Percentiles rank a stretch among this genome's conserved stretches.
Conservation (phyloP, 805 yeast species). For the Sugiyamaella chiloensis region DNA sequence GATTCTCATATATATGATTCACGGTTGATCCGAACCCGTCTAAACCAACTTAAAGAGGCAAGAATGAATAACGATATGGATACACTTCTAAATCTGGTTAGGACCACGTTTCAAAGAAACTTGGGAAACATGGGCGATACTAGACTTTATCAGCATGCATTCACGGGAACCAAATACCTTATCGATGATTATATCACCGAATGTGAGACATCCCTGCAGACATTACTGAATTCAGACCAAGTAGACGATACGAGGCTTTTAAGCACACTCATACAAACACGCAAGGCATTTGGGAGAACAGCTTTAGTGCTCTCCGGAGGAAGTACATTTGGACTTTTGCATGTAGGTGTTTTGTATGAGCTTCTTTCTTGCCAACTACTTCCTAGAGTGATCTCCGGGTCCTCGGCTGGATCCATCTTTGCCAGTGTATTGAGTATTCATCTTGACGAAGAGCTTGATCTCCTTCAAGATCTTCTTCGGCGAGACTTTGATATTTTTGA, state of each 20-base stretch:
- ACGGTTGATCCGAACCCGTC: conserved; percentile 50
- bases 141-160: conserved; percentile 70
- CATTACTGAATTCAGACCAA: conserved; percentile 26
- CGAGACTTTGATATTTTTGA: conserved; percentile 57
- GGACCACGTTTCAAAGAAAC: conserved; percentile 84
- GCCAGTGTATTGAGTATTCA: conserved; percentile 86
- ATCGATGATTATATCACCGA: conserved; percentile 83
- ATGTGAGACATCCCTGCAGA: conserved; percentile 53
- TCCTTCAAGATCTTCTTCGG: conserved; percentile 49
- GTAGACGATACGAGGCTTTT: conserved; percentile 68
- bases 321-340: conserved; percentile 87
- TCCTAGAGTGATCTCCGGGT: conserved; percentile 88
- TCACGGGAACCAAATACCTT: conserved; percentile 78
- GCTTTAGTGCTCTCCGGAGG: conserved; percentile 97
- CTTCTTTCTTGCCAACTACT: conserved; percentile 68
- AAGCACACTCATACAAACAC: conserved; percentile 78
- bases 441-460: conserved; percentile 60
- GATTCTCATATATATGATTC: conserved; percentile 74
- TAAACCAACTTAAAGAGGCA: conserved; percentile 57
- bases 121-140: conserved; percentile 84
- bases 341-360: conserved; percentile 85
- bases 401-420: conserved; percentile 93
- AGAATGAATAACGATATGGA: conserved; percentile 56
- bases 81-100: conserved; percentile 62
- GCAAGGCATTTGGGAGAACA: conserved; percentile 90